Conservation (phyloP, 192 early-diverging fungal species). For the Cladochytrium replicatum region DNA sequence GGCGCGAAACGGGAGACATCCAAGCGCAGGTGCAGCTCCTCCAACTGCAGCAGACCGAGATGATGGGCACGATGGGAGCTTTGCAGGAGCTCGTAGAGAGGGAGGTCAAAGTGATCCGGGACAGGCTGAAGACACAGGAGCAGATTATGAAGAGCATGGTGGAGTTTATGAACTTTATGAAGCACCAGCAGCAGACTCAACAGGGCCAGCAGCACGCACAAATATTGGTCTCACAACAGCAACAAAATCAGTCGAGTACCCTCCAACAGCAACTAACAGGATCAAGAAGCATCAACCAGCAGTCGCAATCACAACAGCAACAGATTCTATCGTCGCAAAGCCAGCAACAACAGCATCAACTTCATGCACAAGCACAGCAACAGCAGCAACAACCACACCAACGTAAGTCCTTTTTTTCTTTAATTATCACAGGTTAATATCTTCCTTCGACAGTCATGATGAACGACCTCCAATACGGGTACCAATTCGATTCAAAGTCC, state of each 20-base stretch:
- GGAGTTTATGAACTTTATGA: constrained; percentile 38
- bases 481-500: too few species aligned
- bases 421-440: too few species aligned
- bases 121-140: constrained; percentile 61
- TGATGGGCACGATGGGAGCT: constrained; percentile 60
- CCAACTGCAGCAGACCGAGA: constrained; percentile 63
- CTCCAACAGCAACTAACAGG: constrained; percentile 13
- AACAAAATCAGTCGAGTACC: too few species aligned
- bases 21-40: constrained; percentile 65
- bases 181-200: constrained; percentile 4
- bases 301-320: neutral
- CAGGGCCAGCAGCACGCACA: neutral
- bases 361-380: too few species aligned
- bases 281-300: constrained; percentile 9
- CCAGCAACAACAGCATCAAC: too few species aligned
- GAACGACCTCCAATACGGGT: too few species aligned
- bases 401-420: too few species aligned
- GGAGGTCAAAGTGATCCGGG: constrained; percentile 62
- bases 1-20: constrained; percentile 67
- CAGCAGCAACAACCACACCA: too few species aligned
- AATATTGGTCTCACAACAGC: neutral
- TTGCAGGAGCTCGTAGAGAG: constrained; percentile 69
- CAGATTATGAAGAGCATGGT: constrained; percentile 56
- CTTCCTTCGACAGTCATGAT: too few species aligned
- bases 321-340: neutral